phyloP scores from a whole-genome alignment of 169 alveolate species.

The Plasmodium fragile region DNA sequence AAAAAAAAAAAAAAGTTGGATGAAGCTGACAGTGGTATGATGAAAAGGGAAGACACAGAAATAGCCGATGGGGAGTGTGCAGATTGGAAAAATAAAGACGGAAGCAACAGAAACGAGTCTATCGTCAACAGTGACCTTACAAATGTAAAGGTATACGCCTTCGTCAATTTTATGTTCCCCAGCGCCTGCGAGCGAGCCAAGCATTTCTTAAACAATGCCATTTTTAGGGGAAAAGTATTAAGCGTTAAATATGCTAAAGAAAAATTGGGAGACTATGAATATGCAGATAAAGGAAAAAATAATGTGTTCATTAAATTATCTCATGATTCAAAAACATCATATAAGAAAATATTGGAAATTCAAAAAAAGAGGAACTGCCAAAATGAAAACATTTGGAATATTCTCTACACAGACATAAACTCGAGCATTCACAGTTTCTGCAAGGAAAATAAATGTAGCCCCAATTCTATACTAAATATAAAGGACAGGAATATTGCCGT shows the following conservation, averaged over 20 bases:
- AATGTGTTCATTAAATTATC: slow-evolving; percentile 80
- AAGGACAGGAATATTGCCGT: slow-evolving; percentile 90
- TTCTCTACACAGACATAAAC: slow-evolving; percentile 94
- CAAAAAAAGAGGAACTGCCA: slow-evolving; percentile 86
- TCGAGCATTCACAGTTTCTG: slow-evolving; percentile 93
- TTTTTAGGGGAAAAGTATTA: slow-evolving; percentile 83
- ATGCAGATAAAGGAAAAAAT: slow-evolving; percentile 42
- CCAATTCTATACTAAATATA: slow-evolving; percentile 90
- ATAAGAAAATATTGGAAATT: slow-evolving; percentile 87
- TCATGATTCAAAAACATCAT: slow-evolving; percentile 85
- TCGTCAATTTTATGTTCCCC: slow-evolving; percentile 71
- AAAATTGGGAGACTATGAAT: slow-evolving; percentile 29
- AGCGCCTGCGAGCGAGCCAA: slow-evolving; percentile 69
- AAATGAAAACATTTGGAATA: slow-evolving; percentile 95
- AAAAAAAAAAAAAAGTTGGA: not conserved
- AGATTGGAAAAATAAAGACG: not conserved
- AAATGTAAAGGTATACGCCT: slow-evolving; percentile 64
- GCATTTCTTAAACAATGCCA: slow-evolving; percentile 36
- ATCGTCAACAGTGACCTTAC: slow-evolving; percentile 27
- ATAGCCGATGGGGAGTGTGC: slow-evolving; percentile 16
- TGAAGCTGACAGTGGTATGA: not conserved
- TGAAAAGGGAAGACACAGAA: slow-evolving; percentile 26
- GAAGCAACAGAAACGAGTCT: not conserved
- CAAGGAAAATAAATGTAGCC: slow-evolving; percentile 85
- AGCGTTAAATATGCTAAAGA: slow-evolving; percentile 80